Evolutionary conservation across 2,329 filamentous ascomycete genomes (phyloP).

Genomic region (Fusarium domesticum): DNA sequence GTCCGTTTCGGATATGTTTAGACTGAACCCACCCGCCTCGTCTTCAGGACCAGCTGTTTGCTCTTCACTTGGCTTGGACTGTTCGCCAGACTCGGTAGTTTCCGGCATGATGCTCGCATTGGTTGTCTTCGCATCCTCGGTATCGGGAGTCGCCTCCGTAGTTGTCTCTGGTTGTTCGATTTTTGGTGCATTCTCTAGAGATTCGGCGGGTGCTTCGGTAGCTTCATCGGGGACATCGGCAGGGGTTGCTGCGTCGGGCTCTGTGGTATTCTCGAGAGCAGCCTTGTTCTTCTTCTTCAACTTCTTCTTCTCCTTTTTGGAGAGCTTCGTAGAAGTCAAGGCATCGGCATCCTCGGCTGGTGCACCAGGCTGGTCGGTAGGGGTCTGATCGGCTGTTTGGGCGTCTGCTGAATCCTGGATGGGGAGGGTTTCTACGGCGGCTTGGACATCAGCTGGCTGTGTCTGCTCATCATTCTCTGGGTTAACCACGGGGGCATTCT

Average conservation of each 20-base stretch:
- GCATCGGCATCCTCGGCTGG: slow-evolving; percentile 22
- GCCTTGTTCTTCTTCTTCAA: slow-evolving; percentile 31
- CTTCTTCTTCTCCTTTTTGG: slow-evolving; percentile 37
- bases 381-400: slow-evolving; percentile 9
- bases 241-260: slow-evolving; percentile 13
- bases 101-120: slow-evolving; percentile 13
- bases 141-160: slow-evolving; percentile 18
- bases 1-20: slow-evolving; percentile 31
- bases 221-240: slow-evolving; percentile 10
- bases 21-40: slow-evolving; percentile 31
- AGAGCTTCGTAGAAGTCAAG: slow-evolving; percentile 25
- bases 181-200: not conserved
- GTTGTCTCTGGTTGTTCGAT: slow-evolving; percentile 10
- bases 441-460: slow-evolving; percentile 27
- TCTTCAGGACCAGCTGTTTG: slow-evolving; percentile 29
- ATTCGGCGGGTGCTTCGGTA: not conserved
- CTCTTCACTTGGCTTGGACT: slow-evolving; percentile 22
- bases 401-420: slow-evolving; percentile 19
- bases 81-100: slow-evolving; percentile 18
- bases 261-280: slow-evolving; percentile 19
- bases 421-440: slow-evolving; percentile 18
- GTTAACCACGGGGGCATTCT: slow-evolving; percentile 12
- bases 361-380: slow-evolving; percentile 9
- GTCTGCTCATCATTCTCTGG: slow-evolving; percentile 23
- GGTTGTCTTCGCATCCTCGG: slow-evolving; percentile 5